Conservation (phyloP, 2,329 filamentous ascomycete species). For the Cucurbitaria berberidis region DNA sequence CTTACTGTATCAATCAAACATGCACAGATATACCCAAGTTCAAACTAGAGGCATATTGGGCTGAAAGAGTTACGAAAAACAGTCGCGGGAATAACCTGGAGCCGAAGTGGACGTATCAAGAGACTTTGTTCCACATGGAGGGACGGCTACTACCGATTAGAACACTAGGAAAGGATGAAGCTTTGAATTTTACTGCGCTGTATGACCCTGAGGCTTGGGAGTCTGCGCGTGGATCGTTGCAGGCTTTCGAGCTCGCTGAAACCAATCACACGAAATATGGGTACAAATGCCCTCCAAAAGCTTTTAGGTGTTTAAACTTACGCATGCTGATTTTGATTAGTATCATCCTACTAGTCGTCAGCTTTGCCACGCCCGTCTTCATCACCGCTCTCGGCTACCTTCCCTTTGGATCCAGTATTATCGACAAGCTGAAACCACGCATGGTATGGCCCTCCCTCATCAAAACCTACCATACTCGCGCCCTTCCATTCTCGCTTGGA, state of each 20-base stretch:
- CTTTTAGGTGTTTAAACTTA: neutral
- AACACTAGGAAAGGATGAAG: conserved; percentile 9
- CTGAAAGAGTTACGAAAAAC: conserved; percentile 10
- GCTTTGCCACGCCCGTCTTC: conserved; percentile 26
- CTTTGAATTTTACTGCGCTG: conserved; percentile 20
- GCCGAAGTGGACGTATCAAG: conserved; percentile 28
- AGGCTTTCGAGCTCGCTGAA: conserved; percentile 15
- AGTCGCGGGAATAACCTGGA: conserved; percentile 2
- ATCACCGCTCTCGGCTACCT: conserved; percentile 18
- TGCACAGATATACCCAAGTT: conserved; percentile 23
- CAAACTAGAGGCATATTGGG: conserved; percentile 31
- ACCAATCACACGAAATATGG: conserved; percentile 20
- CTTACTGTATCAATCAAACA: conserved; percentile 36
- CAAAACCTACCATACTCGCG: conserved; percentile 19
- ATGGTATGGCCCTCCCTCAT: conserved; percentile 23
- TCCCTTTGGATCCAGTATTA: conserved; percentile 14
- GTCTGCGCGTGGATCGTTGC: conserved; percentile 7
- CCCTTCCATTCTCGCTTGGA: conserved; percentile 19
- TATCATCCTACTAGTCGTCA: conserved; percentile 22
- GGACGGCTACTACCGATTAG: conserved; percentile 6
- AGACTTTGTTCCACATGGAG: conserved; percentile 19
- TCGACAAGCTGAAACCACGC: conserved; percentile 20
- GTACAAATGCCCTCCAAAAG: conserved; percentile 6
- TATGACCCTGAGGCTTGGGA: conserved; percentile 9
- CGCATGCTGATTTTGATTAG: conserved; percentile 19